Base-by-base conservation (phyloP, 75 land plant genomes). In the Sequoia sempervirens region DNA sequence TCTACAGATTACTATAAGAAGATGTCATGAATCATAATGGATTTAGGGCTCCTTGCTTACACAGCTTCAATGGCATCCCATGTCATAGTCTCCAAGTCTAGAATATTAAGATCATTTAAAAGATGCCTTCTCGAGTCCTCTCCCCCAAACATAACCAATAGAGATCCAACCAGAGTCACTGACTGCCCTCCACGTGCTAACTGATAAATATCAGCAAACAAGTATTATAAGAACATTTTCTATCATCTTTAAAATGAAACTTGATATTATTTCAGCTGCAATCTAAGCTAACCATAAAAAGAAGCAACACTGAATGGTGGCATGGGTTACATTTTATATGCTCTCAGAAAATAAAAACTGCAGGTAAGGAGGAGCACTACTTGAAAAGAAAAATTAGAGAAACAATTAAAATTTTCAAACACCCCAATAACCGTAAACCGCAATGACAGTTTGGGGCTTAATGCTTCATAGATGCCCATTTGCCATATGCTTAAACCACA, bases 71-170 rank as follows among this genome's bases (percentile, higher is more conserved):
- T 84, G 28, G 76, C 87, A 80, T 90, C 88, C 99, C 99, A 97
- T 34, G 92, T 88, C 98, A 95, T 91, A 32, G 95, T 93, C 68
- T 93, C 92, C 85, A 97, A 82, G 84, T 97, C 96, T 87, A 97
- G 97, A 84, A 96, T 86, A 73, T 97, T 91, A 20, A 96, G 85
- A 85, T 97, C 99, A 90, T 97, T 96, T 64, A 93, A 58, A 64
- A 96, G 86, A 23, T 82, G 85, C 78, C 99, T 83, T 37, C 82
- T 93, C 10, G 72, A 86, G 72, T 94, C 96, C 90, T 97, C 99
- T 83, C 99, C 99, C 75, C 99, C 99, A 94, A 97, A 97, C 88
- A 97, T 89, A 13, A 94, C 85, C 72, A 97, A 70, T 80, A 82
- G 89, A 47, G 96, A 90, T 28, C 99, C 99, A 81, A 93, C 88